Evolutionary conservation across 1,284 basidiomycete genomes (phyloP).

Genomic region (Leccinum brunneo-olivaceum): DNA sequence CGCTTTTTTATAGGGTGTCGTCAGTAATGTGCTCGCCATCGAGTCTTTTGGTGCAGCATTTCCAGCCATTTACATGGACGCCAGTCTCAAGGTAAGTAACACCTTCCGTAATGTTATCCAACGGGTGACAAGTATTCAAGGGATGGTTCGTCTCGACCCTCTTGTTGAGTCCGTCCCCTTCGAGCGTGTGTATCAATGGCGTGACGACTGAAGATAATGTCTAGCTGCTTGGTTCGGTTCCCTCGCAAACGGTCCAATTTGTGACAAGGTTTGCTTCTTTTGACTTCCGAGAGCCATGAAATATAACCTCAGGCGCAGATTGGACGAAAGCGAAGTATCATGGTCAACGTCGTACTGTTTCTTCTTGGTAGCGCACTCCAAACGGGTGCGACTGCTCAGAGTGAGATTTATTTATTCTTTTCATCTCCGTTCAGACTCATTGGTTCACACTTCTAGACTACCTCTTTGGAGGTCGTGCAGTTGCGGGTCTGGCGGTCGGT

Average conservation of each 20-base stretch:
- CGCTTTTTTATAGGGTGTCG: slow-evolving; percentile 20
- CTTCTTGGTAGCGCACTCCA: slow-evolving; percentile 29
- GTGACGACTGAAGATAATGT: slow-evolving; percentile 2
- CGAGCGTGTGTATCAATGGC: not conserved
- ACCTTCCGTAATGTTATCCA: not conserved
- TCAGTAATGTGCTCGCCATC: slow-evolving; percentile 31
- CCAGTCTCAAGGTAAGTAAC: slow-evolving; percentile 21
- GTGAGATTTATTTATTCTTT: slow-evolving; percentile 6
- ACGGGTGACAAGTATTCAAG: slow-evolving; percentile 13
- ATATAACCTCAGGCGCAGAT: slow-evolving; percentile 14
- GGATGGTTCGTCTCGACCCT: slow-evolving; percentile 31
- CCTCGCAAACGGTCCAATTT: slow-evolving; percentile 27
- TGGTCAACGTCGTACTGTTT: slow-evolving; percentile 29
- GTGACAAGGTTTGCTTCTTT: slow-evolving; percentile 25
- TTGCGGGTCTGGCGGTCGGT: slow-evolving; percentile 28
- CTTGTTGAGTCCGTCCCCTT: slow-evolving; percentile 23
- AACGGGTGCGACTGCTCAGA: slow-evolving; percentile 27
- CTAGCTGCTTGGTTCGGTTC: slow-evolving; percentile 31
- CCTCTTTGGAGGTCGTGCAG: slow-evolving; percentile 29
- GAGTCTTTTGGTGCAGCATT: slow-evolving; percentile 31
- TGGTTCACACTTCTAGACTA: slow-evolving; percentile 13
- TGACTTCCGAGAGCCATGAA: not conserved
- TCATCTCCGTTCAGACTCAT: not conserved
- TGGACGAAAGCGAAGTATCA: slow-evolving; percentile 28
- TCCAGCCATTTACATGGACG: slow-evolving; percentile 27